Evolutionary conservation across 257 asterid genomes (phyloP), one percentile per base, ranked within the genome.

Genomic region (Solanum sejunctum): DNA sequence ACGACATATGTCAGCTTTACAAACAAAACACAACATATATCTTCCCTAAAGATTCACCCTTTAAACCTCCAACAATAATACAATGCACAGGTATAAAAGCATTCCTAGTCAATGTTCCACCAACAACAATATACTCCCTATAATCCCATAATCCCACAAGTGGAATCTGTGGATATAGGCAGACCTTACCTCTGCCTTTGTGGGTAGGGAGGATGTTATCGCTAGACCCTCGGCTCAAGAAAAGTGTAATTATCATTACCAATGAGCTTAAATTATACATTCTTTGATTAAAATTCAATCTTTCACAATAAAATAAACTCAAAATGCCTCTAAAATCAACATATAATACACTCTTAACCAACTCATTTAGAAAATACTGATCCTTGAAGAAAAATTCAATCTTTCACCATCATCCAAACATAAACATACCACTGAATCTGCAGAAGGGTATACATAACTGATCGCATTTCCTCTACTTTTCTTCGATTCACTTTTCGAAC

Each of bases 401-500:
- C 52, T 17, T n/a, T 57, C 7, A 66, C 8, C 20, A 28, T 57
- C 39, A 32, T 57, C 55, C 47, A 52, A 15, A 71, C 58, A 39
- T 41, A 82, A 43, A 67, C 88, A 80, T 86, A 96, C 99, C 98
- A 89, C 93, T 39, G 82, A 60, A 81, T 80, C 81, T 58, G 67
- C 87, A 82, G 84, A 85, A 54, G 94, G 92, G 71, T 93, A 95
- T 57, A 69, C 89, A 84, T 86, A 96, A 83, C 90, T 89, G 86
- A 89, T 75, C 26, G 91, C 88, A 86, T 88, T 91, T 77, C 94
- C 93, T 86, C 85, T 86, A 72, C 60, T 85, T 86, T 83, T 89
- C 88, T 83, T 85, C 18, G 84, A 67, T 77, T 88, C 91, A 75
- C 58, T 86, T 84, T 70, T 82, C 43, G 89, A 79, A 72, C 87